Evolutionary conservation across 2,329 filamentous ascomycete species (phyloP).

Genomic region (Dactylellina cionopaga): DNA sequence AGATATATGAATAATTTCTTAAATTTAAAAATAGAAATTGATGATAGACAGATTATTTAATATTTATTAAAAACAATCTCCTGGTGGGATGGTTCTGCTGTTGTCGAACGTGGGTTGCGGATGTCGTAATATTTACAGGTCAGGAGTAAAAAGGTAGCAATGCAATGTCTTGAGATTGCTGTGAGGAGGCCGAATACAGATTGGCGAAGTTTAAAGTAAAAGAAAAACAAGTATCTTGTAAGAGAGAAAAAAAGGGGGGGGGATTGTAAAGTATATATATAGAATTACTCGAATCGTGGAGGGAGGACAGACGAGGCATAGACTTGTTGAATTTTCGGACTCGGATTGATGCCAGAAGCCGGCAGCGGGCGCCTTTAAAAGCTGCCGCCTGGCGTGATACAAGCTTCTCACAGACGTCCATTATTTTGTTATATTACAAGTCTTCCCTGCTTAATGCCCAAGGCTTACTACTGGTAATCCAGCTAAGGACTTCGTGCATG

Average conservation of each 20-base stretch:
- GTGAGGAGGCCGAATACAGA: background rate
- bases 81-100: no score
- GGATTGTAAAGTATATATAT: slow-evolving; percentile 31
- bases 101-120: no score
- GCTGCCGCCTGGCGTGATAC: slow-evolving; percentile 33
- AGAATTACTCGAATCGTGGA: slow-evolving; percentile 6
- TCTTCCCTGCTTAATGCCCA: slow-evolving; percentile 29
- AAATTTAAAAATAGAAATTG: background rate
- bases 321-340: slow-evolving; percentile 51
- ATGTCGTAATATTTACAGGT: background rate
- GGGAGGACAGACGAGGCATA: slow-evolving; percentile 28
- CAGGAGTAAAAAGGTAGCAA: slow-evolving; percentile 16
- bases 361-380: slow-evolving; percentile 44
- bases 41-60: background rate
- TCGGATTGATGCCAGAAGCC: slow-evolving; percentile 44
- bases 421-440: slow-evolving; percentile 41
- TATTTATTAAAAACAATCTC: no score
- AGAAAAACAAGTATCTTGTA: background rate
- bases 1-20: slow-evolving; percentile 15
- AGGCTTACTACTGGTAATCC: slow-evolving; percentile 29
- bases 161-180: slow-evolving; percentile 14
- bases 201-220: slow-evolving; percentile 7
- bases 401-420: slow-evolving; percentile 18
- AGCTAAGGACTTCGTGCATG: slow-evolving; percentile 25
- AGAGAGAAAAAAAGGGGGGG: slow-evolving; percentile 27